phyloP scores from a whole-genome alignment of 768 basidiomycete genomes.

The Trametes cingulata region DNA sequence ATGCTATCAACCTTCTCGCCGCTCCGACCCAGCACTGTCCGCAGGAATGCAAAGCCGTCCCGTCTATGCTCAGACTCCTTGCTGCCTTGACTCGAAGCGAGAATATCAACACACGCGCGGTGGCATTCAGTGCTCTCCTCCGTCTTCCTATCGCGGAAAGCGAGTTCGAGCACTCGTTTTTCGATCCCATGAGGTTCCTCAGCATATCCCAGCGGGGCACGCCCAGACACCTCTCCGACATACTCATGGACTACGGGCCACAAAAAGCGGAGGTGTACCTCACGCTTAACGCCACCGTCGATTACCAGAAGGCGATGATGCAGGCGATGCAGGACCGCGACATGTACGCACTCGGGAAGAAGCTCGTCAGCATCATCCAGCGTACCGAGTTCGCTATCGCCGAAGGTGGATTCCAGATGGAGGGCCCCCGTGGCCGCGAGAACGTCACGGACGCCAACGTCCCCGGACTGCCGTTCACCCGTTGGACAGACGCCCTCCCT shows the following conservation, averaged over 20 bases:
- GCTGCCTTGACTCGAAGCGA: conserved; percentile 55
- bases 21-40: conserved; percentile 47
- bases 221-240: conserved; percentile 45
- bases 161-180: conserved; percentile 42
- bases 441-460: conserved; percentile 33
- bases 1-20: conserved; percentile 49
- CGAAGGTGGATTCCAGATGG: conserved; percentile 49
- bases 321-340: conserved; percentile 45
- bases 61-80: conserved; percentile 48
- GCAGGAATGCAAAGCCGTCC: conserved; percentile 43
- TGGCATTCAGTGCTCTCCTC: conserved; percentile 53
- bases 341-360: conserved; percentile 50
- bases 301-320: conserved; percentile 56
- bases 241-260: conserved; percentile 52
- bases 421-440: conserved; percentile 40
- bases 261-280: conserved; percentile 48
- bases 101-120: conserved; percentile 51
- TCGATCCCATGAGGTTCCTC: conserved; percentile 53
- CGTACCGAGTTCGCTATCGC: conserved; percentile 57
- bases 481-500: conserved; percentile 59
- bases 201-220: conserved; percentile 39
- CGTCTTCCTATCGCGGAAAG: conserved; percentile 45
- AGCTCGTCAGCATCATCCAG: conserved; percentile 48
- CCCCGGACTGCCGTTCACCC: conserved; percentile 41
- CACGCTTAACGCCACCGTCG: conserved; percentile 39